Evolutionary conservation across 1,284 basidiomycete species (phyloP).

Genomic region (Crocinoboletus sp.): DNA sequence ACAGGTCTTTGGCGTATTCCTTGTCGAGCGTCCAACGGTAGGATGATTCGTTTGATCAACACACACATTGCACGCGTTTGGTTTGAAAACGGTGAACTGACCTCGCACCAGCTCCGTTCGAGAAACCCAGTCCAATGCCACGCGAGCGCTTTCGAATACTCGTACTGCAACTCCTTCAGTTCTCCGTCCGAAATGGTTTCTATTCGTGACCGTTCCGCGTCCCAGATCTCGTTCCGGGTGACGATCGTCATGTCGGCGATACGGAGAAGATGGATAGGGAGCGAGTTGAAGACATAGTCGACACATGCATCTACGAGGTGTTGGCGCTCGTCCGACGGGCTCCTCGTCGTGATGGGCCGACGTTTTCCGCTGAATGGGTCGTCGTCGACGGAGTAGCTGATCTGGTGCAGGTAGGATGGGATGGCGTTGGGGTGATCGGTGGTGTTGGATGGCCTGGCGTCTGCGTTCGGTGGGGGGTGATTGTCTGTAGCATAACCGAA

Average conservation of each 20-base stretch:
- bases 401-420: slow-evolving; percentile 8
- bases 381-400: slow-evolving; percentile 9
- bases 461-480: not conserved
- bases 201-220: slow-evolving; percentile 3
- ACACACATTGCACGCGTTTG: too few species aligned
- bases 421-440: not conserved
- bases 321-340: slow-evolving; percentile 3
- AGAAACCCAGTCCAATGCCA: slow-evolving; percentile 13
- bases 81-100: not conserved
- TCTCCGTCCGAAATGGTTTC: slow-evolving; percentile 7
- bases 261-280: slow-evolving; percentile 12
- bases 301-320: slow-evolving; percentile 7
- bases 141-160: slow-evolving; percentile 5
- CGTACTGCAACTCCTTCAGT: not conserved
- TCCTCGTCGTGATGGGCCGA: not conserved
- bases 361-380: slow-evolving; percentile 9
- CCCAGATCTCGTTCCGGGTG: slow-evolving; percentile 13
- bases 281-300: slow-evolving; percentile 12
- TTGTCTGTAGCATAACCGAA: not conserved
- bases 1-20: slow-evolving; percentile 9
- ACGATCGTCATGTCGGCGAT: slow-evolving; percentile 10
- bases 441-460: not conserved
- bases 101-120: slow-evolving; percentile 12
- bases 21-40: not conserved
- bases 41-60: not conserved